These are phyloP conservation scores for Arthrobotrys musiformis DNA, from an alignment of 2,329 filamentous ascomycete genomes.

Conservation along the genomic window DNA sequence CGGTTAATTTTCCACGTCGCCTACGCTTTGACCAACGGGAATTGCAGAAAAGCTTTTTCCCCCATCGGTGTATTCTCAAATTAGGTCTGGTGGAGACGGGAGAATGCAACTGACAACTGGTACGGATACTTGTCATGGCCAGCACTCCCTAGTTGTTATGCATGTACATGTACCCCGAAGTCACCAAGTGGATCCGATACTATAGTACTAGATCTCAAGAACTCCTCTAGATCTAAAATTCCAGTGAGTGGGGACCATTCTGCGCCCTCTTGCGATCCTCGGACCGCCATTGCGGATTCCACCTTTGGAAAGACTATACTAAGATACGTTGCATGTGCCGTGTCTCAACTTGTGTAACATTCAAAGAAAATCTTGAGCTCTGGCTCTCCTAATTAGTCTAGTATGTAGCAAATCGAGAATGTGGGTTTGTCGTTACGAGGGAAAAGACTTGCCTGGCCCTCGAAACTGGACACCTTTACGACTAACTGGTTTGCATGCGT, in stretches of 20 bases:
- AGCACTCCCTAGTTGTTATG: neutral
- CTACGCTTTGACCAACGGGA: conserved; percentile 33
- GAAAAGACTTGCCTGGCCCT: neutral
- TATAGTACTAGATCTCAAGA: conserved; percentile 21
- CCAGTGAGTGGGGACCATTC: neutral
- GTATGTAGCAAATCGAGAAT: conserved; percentile 16
- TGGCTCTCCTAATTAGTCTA: neutral
- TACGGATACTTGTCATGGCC: neutral
- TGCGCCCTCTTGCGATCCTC: neutral
- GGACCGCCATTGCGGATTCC: neutral
- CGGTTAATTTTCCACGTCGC: conserved; percentile 47
- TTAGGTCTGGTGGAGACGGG: neutral
- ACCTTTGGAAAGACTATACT: neutral
- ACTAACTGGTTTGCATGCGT: no score
- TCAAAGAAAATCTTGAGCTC: neutral
- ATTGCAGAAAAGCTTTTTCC: conserved; percentile 17
- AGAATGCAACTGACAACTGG: neutral
- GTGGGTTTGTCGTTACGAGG: neutral
- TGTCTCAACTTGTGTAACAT: conserved; percentile 37
- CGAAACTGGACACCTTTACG: neutral
- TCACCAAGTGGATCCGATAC: conserved; percentile 18
- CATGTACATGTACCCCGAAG: neutral
- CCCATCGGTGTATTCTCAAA: neutral
- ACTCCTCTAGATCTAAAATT: neutral
- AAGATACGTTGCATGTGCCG: conserved; percentile 26